phyloP scores from a whole-genome alignment of 768 basidiomycete species.

The Russula griseocarnosa region DNA sequence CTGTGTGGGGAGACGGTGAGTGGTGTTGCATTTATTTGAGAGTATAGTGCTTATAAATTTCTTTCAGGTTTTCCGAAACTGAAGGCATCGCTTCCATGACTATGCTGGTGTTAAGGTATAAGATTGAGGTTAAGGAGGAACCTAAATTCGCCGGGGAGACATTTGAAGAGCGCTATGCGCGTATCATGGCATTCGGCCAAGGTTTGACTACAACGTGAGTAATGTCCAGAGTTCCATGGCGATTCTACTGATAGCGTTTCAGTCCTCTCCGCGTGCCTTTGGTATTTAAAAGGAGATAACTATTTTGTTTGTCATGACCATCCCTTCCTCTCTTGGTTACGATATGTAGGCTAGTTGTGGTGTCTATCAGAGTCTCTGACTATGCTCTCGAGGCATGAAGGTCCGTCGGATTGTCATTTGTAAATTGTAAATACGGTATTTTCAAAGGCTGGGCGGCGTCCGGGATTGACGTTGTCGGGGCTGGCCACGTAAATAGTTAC shows the following conservation, averaged over 20 bases:
- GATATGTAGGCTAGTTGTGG: too few species aligned
- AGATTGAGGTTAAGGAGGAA: constrained; percentile 48
- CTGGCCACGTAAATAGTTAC: too few species aligned
- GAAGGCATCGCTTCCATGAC: constrained; percentile 46
- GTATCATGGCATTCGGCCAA: constrained; percentile 6
- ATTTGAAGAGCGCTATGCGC: constrained; percentile 41
- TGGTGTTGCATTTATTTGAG: background rate
- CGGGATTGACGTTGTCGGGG: too few species aligned
- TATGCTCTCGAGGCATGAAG: too few species aligned
- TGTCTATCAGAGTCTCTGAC: too few species aligned
- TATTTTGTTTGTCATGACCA: too few species aligned
- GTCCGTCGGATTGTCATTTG: too few species aligned
- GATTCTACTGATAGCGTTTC: background rate
- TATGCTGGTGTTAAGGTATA: constrained; percentile 44
- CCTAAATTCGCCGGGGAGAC: constrained; percentile 44
- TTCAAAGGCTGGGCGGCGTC: too few species aligned
- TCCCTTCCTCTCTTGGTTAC: too few species aligned
- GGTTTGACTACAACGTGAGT: constrained; percentile 17
- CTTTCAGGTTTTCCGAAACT: constrained; percentile 46
- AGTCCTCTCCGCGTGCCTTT: constrained; percentile 28
- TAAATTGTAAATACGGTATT: too few species aligned
- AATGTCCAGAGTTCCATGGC: background rate
- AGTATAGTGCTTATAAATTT: background rate
- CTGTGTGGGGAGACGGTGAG: constrained; percentile 29
- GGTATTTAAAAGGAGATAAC: constrained; percentile 25